A percentile compares a stretch with the other conserved stretches of the same genome.
phyloP scores from a whole-genome alignment of 1,139 yeast genomes.

The Saccharomyces uvarum region DNA sequence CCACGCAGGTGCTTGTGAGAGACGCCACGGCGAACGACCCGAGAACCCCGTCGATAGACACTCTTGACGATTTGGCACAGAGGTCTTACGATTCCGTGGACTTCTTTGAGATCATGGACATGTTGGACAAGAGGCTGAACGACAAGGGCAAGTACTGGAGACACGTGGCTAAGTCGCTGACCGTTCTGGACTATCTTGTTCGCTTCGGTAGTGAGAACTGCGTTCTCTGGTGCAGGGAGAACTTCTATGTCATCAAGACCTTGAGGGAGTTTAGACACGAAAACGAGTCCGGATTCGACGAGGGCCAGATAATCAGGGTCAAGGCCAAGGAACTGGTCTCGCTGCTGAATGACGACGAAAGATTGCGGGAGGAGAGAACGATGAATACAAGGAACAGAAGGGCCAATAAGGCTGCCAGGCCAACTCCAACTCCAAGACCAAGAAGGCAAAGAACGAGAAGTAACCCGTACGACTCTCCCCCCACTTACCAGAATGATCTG shows the following conservation, averaged over 20 bases:
- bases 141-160: slow-evolving; percentile 98
- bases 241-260: slow-evolving; percentile 81
- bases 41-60: slow-evolving; percentile 71
- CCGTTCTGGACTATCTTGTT: slow-evolving; percentile 81
- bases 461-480: not conserved
- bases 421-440: slow-evolving; percentile 20
- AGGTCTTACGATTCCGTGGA: slow-evolving; percentile 69
- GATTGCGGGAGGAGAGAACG: slow-evolving; percentile 66
- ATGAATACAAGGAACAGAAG: slow-evolving; percentile 35
- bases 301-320: slow-evolving; percentile 82
- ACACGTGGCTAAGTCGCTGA: slow-evolving; percentile 85
- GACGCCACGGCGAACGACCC: slow-evolving; percentile 91
- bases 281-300: slow-evolving; percentile 71
- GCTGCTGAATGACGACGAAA: slow-evolving; percentile 73
- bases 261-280: slow-evolving; percentile 81
- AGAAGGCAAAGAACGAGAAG: slow-evolving; percentile 8
- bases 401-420: slow-evolving; percentile 21
- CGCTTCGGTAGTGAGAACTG: slow-evolving; percentile 86
- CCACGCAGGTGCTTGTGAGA: slow-evolving; percentile 80
- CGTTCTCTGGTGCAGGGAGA: slow-evolving; percentile 90
- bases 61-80: slow-evolving; percentile 78
- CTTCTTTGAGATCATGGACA: slow-evolving; percentile 87
- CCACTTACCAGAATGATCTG: slow-evolving; percentile 61
- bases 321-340: slow-evolving; percentile 87
- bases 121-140: slow-evolving; percentile 85